Base-by-base conservation (phyloP, 2,329 filamentous ascomycete genomes). In the Fusarium annulatum region DNA sequence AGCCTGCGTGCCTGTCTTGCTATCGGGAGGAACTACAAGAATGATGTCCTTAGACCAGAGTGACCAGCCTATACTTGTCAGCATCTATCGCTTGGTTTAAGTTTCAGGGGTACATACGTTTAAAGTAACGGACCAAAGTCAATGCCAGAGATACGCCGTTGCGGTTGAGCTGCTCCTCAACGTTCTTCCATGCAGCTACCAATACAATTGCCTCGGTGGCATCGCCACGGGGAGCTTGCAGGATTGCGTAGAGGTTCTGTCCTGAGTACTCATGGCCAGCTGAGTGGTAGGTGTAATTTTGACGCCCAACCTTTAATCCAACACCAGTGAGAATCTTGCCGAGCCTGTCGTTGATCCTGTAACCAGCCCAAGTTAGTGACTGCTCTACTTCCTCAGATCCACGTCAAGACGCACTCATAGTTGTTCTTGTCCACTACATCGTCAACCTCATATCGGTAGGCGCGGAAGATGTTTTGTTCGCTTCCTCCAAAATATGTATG, bases 1-100 rank as follows among this genome's bases (percentile, higher is more conserved):
- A 30, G 96, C 96, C 81, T 98, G 95, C 1, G 95, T 94, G 2
- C 96, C 96, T 16, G 94, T 93, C 67, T 92, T 93, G 81, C 94
- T 97, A 82, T 99, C 96, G 0, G 94, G 92, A 0, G 96, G 92
- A 52, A 99, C 88, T 10, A 99, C 84, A 76, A 99, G 91, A 66
- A 99, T 96, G 75, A 99, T 97, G 81, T 99, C 96, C 83, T 99
- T 99, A 67, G 95, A 98, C 96, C 96, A 99, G 34, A 99, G 88
- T 60, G 95, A 98, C 96, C 96, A 99, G 76, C 93, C 90, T 91
- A 41, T 33, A 15, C n/a, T 16, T 19, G 61, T 80, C 39, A 81
- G 76, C 67, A 34, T 42, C 19, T 16, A 30, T 55, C 33, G 15
- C 10, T 42, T 18, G 19, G 16, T 39, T 52, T 26, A 9, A 30